Base-by-base conservation (phyloP, 2,329 filamentous ascomycete genomes). In the Botrytis sinoallii region DNA sequence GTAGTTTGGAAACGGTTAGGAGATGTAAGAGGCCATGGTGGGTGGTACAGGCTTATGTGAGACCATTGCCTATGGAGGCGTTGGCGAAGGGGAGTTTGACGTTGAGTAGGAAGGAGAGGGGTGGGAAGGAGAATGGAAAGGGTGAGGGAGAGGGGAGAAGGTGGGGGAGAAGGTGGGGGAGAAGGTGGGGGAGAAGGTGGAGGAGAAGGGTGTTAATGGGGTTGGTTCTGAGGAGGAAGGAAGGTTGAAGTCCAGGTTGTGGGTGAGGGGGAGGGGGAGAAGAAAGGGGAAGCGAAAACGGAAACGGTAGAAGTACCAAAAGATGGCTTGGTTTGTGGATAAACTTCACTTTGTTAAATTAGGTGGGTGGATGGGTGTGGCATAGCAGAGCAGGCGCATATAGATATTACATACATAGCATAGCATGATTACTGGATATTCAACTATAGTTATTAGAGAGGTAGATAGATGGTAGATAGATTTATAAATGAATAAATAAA, bases 31-130 rank as follows among this genome's bases (percentile, higher is more conserved):
- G 94, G 76, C 95, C 95, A 1, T 98, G 91, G 88, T 98, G 94
- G 93, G 87, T 97, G 6, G 94, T 91, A 70, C 95, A 98, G 84
- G 92, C 95, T 6, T 93, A 97, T 79, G 88, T 98, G 10, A 86
- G 95, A 73, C 95, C 94, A 59, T 82, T 98, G 79, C 96, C 96
- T 0, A 92, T 92, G 77, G 95, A 98, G 84, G 96, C 96, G 3
- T 79, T 96, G 76, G 91, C 91, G 75, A 94, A 93, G 81, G 95
- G 95, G 0, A 91, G 92, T 3, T 86, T 97, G 81, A 88, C 86
- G 73, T 81, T 91, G 75, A 93, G 90, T 79, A 95, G 94, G 84
- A 94, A 94, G 81, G 86, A 88, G 42, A 85, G 83, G 79, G 52
- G 67, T 60, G 67, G 38, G 14, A 85, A 84, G 79, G 85, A 81